A percentile compares a stretch with the other conserved stretches of the same genome.
phyloP scores from a whole-genome alignment of 495 filamentous ascomycete genomes.

The Hyaloscypha bicolor region DNA sequence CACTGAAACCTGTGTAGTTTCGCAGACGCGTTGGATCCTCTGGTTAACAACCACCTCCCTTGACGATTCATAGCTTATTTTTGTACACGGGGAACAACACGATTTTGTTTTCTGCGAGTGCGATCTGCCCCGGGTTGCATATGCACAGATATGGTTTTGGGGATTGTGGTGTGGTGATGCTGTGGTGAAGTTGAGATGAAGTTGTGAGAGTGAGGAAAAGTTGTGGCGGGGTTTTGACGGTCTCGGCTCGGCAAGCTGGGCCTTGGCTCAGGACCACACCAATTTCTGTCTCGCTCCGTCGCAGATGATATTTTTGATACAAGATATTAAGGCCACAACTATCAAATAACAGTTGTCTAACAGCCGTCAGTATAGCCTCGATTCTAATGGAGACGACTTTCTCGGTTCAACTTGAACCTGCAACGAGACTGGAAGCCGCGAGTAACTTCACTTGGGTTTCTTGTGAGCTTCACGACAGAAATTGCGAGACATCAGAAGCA shows the following conservation, averaged over 20 bases:
- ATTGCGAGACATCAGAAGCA: not conserved
- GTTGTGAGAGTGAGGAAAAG: not conserved
- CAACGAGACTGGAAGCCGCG: not conserved
- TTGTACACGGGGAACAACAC: not conserved
- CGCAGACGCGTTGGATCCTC: not conserved
- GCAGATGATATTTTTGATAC: slow-evolving; percentile 7
- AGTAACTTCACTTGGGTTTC: not conserved
- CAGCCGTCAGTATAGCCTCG: slow-evolving; percentile 4
- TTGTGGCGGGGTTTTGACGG: not conserved
- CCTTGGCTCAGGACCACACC: not conserved
- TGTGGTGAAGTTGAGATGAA: not conserved
- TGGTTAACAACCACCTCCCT: not conserved
- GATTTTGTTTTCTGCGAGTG: not conserved
- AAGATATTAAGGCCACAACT: not conserved
- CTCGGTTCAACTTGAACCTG: not conserved
- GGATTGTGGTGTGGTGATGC: not conserved
- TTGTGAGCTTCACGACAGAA: not conserved
- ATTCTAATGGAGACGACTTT: not conserved
- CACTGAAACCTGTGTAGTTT: slow-evolving; percentile 1
- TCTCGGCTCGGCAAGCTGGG: not conserved
- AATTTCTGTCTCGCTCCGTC: slow-evolving; percentile 6
- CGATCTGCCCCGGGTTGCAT: slow-evolving; percentile 1
- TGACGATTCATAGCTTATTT: not conserved
- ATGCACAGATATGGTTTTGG: not conserved
- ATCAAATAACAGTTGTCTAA: not conserved